phyloP scores from a whole-genome alignment of 129 eudicot species.

The Solidago caesia region DNA sequence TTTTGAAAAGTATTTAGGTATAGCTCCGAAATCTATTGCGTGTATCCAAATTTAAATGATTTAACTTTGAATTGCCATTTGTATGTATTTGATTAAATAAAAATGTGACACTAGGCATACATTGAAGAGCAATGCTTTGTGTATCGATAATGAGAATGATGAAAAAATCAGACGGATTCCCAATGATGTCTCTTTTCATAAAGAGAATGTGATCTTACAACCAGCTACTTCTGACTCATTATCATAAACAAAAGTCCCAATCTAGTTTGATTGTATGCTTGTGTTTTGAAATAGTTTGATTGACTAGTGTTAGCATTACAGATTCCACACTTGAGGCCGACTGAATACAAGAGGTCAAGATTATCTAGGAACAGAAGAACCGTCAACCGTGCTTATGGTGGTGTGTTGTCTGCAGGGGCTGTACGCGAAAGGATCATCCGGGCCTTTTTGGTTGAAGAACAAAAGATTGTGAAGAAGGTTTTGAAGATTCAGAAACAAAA shows the following conservation, averaged over 20 bases:
- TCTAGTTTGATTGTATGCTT: not conserved
- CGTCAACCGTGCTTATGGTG: conserved; percentile 81
- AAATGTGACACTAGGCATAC: too few relatives aligned
- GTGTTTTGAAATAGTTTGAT: not conserved
- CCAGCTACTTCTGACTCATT: conserved; percentile 43
- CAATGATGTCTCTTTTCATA: conserved; percentile 20
- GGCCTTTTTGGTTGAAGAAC: conserved; percentile 86
- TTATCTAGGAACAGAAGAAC: conserved; percentile 73
- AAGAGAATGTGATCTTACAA: conserved; percentile 33
- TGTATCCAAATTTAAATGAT: not conserved
- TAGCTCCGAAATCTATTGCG: too few relatives aligned
- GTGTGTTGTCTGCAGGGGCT: conserved; percentile 70
- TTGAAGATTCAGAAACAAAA: conserved; percentile 87
- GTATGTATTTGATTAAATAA: too few relatives aligned
- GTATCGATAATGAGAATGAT: conserved; percentile 30
- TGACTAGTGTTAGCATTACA: conserved; percentile 15
- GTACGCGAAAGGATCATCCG: conserved; percentile 81
- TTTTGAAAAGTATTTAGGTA: too few relatives aligned
- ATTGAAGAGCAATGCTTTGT: not conserved
- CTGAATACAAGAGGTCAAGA: conserved; percentile 83
- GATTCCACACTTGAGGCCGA: conserved; percentile 86
- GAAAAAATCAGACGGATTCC: conserved; percentile 30
- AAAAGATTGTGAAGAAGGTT: conserved; percentile 91
- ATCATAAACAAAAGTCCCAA: not conserved
- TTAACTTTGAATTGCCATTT: not conserved